These are phyloP conservation scores for Aureobasidium sp. DNA, from an alignment of 2,329 filamentous ascomycete species.

Conservation along the genomic window DNA sequence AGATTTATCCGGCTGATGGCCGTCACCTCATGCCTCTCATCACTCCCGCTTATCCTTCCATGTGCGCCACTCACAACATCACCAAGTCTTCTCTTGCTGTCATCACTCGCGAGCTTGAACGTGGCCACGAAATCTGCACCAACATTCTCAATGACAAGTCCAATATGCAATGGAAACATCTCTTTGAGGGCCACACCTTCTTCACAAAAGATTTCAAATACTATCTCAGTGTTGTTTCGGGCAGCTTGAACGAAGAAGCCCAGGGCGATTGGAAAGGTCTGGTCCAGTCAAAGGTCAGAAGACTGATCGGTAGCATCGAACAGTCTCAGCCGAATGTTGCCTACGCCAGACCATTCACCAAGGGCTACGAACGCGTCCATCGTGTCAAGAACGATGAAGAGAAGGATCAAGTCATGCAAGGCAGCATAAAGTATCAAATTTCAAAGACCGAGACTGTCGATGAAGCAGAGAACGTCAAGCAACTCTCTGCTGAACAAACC, in stretches of 20 bases:
- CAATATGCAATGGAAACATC: conserved; percentile 72
- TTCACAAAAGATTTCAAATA: conserved; percentile 93
- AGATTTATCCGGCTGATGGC: conserved; percentile 71
- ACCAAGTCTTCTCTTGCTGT: conserved; percentile 77
- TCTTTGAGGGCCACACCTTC: conserved; percentile 87
- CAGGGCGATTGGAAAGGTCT: conserved; percentile 85
- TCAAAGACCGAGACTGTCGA: conserved; percentile 50
- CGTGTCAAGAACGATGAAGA: conserved; percentile 57
- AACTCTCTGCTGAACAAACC: conserved; percentile 42
- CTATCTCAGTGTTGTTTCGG: conserved; percentile 81
- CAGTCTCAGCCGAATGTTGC: conserved; percentile 66
- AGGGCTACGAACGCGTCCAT: conserved; percentile 81
- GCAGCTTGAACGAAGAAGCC: conserved; percentile 74
- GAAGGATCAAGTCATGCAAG: conserved; percentile 55
- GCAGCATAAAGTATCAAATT: conserved; percentile 55
- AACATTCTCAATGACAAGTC: conserved; percentile 62
- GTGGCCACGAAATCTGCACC: conserved; percentile 69
- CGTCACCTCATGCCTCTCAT: conserved; percentile 97
- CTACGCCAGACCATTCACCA: conserved; percentile 84
- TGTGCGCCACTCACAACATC: conserved; percentile 96
- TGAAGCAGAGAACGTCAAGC: conserved; percentile 43
- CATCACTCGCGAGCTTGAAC: conserved; percentile 73
- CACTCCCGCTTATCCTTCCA: conserved; percentile 92
- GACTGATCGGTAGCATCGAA: conserved; percentile 78
- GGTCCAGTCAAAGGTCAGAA: conserved; percentile 86